phyloP scores from a whole-genome alignment of 2,329 filamentous ascomycete genomes.

The Claviceps arundinis region DNA sequence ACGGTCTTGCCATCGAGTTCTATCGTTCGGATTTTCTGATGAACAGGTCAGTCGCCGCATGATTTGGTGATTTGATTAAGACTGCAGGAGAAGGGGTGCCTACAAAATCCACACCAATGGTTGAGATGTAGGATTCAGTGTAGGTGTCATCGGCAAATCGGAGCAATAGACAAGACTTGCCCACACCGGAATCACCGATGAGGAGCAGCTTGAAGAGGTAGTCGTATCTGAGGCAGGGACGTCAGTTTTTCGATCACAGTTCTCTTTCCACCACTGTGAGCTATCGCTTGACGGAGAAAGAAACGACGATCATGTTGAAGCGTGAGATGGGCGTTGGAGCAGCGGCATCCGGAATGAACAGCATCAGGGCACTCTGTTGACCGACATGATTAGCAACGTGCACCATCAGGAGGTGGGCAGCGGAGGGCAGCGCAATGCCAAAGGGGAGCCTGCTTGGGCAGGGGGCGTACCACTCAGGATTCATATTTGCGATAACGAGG shows the following conservation, averaged over 20 bases:
- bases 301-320: not conserved
- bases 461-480: conserved; percentile 74
- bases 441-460: conserved; percentile 13
- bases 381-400: conserved; percentile 4
- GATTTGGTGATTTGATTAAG: not conserved
- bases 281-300: not conserved
- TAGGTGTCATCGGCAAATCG: conserved; percentile 99
- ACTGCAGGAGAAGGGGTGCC: conserved; percentile 24
- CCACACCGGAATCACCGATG: conserved; percentile 99
- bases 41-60: conserved; percentile 8
- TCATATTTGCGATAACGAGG: conserved; percentile 49
- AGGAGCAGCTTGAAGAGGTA: conserved; percentile 99
- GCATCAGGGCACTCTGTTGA: conserved; percentile 1
- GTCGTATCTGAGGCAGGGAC: conserved; percentile 65
- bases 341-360: not conserved
- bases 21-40: conserved; percentile 97
- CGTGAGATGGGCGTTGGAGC: not conserved
- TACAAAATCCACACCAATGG: conserved; percentile 98
- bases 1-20: conserved; percentile 99
- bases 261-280: not conserved
- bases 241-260: conserved; percentile 10
- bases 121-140: conserved; percentile 99
- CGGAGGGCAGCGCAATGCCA: conserved; percentile 11
- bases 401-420: conserved; percentile 15
- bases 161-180: conserved; percentile 97